These are phyloP conservation scores for Zygosaccharomyces lentus DNA, from an alignment of 805 yeast genomes.

Conservation along the genomic window DNA sequence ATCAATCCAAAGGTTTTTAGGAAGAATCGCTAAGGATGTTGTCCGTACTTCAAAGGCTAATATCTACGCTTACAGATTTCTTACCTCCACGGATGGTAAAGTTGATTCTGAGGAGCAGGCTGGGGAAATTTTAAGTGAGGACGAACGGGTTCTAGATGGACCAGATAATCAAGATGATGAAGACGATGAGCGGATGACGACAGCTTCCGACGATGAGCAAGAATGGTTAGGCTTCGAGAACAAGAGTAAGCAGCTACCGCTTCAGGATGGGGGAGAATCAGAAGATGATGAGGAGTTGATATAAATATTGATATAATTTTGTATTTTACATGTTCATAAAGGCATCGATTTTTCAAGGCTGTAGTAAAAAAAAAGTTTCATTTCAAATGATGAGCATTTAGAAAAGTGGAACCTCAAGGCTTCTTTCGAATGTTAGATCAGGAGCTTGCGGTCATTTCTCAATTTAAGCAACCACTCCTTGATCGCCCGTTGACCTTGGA, in stretches of 20 bases:
- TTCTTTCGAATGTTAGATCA: neutral
- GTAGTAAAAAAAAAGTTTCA: neutral
- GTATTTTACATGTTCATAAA: neutral
- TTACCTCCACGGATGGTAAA: slow-evolving; percentile 37
- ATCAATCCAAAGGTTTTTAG: slow-evolving; percentile 69
- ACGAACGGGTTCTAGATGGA: slow-evolving; percentile 35
- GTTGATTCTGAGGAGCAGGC: slow-evolving; percentile 21
- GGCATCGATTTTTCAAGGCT: neutral
- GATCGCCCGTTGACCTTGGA: neutral
- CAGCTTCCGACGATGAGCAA: slow-evolving; percentile 37
- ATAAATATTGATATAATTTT: slow-evolving; percentile 12
- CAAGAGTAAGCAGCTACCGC: slow-evolving; percentile 24
- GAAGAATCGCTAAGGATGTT: slow-evolving; percentile 71
- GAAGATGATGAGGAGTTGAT: slow-evolving; percentile 27
- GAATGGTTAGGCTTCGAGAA: slow-evolving; percentile 35
- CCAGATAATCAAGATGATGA: slow-evolving; percentile 29
- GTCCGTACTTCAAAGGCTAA: slow-evolving; percentile 50
- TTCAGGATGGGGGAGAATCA: slow-evolving; percentile 24
- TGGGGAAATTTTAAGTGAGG: slow-evolving; percentile 30
- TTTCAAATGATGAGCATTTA: neutral
- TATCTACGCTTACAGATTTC: slow-evolving; percentile 50
- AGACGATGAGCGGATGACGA: slow-evolving; percentile 18
- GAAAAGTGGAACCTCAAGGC: neutral
- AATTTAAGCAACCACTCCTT: neutral
- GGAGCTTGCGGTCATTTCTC: neutral